A percentile compares a stretch with the other conserved stretches of the same genome.
These are phyloP conservation scores for Alternaria dauci DNA, from an alignment of 2,329 filamentous ascomycete species.

Conservation along the genomic window DNA sequence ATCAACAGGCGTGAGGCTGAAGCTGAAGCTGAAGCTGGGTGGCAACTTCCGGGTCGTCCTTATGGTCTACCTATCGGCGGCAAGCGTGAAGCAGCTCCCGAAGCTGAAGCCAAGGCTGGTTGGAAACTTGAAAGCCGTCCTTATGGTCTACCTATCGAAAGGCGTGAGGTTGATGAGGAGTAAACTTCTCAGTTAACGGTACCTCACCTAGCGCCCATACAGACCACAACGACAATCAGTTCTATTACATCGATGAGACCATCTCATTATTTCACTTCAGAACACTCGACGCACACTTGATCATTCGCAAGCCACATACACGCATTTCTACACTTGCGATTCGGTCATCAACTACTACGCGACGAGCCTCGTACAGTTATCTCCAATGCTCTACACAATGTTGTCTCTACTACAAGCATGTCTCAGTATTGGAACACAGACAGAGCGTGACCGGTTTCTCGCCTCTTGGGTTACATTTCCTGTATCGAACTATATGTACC, in stretches of 20 bases:
- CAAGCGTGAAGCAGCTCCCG: too few species aligned
- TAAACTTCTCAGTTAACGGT: background rate
- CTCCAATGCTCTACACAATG: conserved; percentile 9
- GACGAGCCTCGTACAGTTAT: conserved; percentile 10
- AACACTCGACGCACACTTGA: conserved; percentile 4
- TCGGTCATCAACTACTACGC: background rate
- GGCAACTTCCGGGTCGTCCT: background rate
- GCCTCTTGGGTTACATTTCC: conserved; percentile 3
- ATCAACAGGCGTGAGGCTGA: conserved; percentile 17
- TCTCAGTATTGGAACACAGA: background rate
- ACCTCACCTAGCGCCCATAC: background rate
- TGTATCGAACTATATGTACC: conserved; percentile 7
- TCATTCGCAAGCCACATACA: background rate
- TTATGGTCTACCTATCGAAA: conserved; percentile 31
- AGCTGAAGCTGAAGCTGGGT: background rate
- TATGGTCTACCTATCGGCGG: too few species aligned
- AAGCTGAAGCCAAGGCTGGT: too few species aligned
- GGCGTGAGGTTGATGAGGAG: conserved; percentile 38
- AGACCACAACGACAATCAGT: background rate
- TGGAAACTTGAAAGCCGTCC: conserved; percentile 1
- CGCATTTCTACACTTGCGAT: background rate
- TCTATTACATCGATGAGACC: background rate
- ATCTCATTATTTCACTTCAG: conserved; percentile 7
- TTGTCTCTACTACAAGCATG: background rate
- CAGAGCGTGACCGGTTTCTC: conserved; percentile 15